These are phyloP conservation scores for Vanrija pseudolonga DNA, from an alignment of 1,284 basidiomycete genomes.

Conservation along the genomic window DNA sequence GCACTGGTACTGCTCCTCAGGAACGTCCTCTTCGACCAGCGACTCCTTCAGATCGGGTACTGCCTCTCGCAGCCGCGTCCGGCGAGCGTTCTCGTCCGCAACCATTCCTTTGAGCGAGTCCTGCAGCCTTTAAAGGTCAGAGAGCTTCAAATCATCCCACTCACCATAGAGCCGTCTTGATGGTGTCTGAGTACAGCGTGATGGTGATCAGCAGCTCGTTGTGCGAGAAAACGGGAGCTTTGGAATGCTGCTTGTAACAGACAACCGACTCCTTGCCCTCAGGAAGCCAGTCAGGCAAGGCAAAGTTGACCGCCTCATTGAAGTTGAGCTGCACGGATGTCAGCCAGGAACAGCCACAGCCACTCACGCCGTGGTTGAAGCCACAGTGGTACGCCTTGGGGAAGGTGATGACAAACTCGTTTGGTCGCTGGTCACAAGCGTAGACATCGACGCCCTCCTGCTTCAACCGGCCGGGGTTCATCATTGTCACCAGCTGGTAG, in stretches of 20 bases:
- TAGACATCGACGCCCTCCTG: conserved; percentile 90
- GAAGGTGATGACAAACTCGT: conserved; percentile 96
- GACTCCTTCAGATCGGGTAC: conserved; percentile 60
- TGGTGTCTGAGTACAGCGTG: conserved; percentile 86
- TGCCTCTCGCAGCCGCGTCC: conserved; percentile 56
- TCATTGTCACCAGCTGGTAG: conserved; percentile 95
- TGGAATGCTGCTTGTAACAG: conserved; percentile 82
- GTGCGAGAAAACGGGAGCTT: conserved; percentile 95
- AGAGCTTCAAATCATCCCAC: conserved; percentile 29
- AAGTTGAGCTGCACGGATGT: conserved; percentile 71
- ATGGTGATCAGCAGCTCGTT: conserved; percentile 95
- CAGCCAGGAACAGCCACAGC: conserved; percentile 6
- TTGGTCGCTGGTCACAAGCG: conserved; percentile 92
- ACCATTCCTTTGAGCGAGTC: conserved; percentile 85
- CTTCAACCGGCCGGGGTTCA: conserved; percentile 85
- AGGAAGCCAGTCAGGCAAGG: conserved; percentile 90
- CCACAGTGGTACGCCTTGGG: conserved; percentile 98
- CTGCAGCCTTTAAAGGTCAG: conserved; percentile 60
- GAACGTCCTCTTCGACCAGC: conserved; percentile 71
- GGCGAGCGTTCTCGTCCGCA: conserved; percentile 70
- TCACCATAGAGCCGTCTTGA: conserved; percentile 87
- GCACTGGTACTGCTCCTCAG: conserved; percentile 95
- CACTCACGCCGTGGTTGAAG: conserved; percentile 90
- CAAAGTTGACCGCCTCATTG: conserved; percentile 99
- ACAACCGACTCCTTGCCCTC: conserved; percentile 81